Percentiles rank a stretch among this genome's conserved stretches.
Conservation (phyloP, 2,329 filamentous ascomycete species). For the Camillea tinctor region DNA sequence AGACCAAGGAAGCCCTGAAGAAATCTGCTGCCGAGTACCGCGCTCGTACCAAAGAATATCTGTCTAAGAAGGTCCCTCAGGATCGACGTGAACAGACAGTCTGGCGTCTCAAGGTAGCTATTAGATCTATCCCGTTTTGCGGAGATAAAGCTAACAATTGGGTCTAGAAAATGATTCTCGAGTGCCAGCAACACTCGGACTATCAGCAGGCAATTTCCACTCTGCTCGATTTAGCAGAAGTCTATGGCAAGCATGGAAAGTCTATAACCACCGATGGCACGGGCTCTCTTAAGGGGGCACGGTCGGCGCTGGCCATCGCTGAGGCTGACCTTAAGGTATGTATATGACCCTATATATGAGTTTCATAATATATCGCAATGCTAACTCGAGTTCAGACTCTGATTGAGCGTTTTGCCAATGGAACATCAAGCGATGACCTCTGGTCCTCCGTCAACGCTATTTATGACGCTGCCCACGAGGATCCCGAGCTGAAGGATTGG, state of each 20-base stretch:
- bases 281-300: slow-evolving; percentile 70
- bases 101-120: slow-evolving; percentile 69
- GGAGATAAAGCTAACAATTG: slow-evolving; percentile 50
- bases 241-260: slow-evolving; percentile 75
- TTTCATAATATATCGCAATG: slow-evolving; percentile 18
- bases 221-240: slow-evolving; percentile 77
- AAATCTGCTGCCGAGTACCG: slow-evolving; percentile 41
- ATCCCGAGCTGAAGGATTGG: slow-evolving; percentile 85
- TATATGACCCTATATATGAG: background rate
- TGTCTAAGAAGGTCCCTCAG: slow-evolving; percentile 82
- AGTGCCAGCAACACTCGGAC: slow-evolving; percentile 92
- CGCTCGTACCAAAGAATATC: slow-evolving; percentile 63
- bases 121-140: slow-evolving; percentile 51
- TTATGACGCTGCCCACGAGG: slow-evolving; percentile 82
- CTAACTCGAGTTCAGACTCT: slow-evolving; percentile 61
- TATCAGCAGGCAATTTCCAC: slow-evolving; percentile 92
- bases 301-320: slow-evolving; percentile 65
- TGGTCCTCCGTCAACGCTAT: slow-evolving; percentile 82
- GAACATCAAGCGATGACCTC: slow-evolving; percentile 83
- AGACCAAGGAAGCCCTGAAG: slow-evolving; percentile 48
- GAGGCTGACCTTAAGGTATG: slow-evolving; percentile 75
- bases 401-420: slow-evolving; percentile 94
- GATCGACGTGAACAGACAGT: slow-evolving; percentile 91
- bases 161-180: slow-evolving; percentile 85
- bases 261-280: slow-evolving; percentile 62